These are phyloP conservation scores for Sporisorium exsertum DNA, from an alignment of 1,284 basidiomycete species.

Conservation along the genomic window DNA sequence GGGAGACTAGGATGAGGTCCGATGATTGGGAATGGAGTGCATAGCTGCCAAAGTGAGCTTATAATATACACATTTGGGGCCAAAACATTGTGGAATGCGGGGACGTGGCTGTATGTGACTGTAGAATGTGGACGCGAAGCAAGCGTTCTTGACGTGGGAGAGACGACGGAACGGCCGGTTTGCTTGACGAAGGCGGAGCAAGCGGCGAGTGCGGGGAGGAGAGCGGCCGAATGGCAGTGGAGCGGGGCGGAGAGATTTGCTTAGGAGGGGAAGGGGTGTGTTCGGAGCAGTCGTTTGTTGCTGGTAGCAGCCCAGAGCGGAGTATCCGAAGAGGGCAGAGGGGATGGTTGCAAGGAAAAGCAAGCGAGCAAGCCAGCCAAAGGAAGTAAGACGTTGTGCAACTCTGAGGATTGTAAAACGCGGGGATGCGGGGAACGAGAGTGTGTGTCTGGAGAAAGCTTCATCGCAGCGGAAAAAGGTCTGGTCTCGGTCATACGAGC, in stretches of 20 bases:
- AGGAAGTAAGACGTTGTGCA: background rate
- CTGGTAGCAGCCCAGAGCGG: background rate
- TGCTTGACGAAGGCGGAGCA: background rate
- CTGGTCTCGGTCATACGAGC: slow-evolving; percentile 28
- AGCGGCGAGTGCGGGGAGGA: slow-evolving; percentile 16
- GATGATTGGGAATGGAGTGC: slow-evolving; percentile 12
- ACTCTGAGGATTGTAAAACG: background rate
- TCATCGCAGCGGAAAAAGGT: slow-evolving; percentile 10
- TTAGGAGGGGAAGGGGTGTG: slow-evolving; percentile 2
- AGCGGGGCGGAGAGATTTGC: slow-evolving; percentile 17
- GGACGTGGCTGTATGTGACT: background rate
- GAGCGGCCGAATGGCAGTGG: slow-evolving; percentile 1
- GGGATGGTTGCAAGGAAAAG: slow-evolving; percentile 6
- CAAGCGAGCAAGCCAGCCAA: too few species aligned
- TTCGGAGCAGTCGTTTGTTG: slow-evolving; percentile 14
- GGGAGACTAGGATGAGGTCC: slow-evolving; percentile 7
- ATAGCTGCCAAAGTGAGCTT: slow-evolving; percentile 9
- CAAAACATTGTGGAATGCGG: background rate
- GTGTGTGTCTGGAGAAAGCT: background rate
- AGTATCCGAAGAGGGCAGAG: slow-evolving; percentile 5
- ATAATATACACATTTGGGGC: slow-evolving; percentile 30
- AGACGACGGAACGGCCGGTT: background rate
- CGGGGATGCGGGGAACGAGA: slow-evolving; percentile 3
- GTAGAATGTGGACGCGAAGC: slow-evolving; percentile 7
- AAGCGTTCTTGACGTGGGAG: slow-evolving; percentile 5